phyloP scores from a whole-genome alignment of 164 flowering plant species.

The Liriodendron chinense region DNA sequence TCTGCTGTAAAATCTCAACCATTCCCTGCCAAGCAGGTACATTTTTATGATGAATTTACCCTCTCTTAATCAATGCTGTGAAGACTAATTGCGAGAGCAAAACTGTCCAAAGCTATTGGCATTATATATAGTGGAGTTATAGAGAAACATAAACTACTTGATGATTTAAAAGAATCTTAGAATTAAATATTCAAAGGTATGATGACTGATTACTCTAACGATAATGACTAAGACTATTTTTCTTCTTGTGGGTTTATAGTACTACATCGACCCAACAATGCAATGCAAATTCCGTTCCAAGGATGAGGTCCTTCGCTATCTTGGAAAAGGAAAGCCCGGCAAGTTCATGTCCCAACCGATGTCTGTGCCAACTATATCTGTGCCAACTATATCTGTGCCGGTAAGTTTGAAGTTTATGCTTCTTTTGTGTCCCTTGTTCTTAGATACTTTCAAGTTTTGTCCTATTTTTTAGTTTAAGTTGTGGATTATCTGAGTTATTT shows the following conservation, averaged over 20 bases:
- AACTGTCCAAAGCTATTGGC: too few species aligned
- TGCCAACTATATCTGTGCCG: constrained; percentile 10
- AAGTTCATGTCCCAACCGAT: constrained; percentile 2
- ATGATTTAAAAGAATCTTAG: background rate
- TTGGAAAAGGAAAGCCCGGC: constrained; percentile 5
- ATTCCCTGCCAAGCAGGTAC: too few species aligned
- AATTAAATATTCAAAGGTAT: background rate
- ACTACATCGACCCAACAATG: constrained; percentile 21
- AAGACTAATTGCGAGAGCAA: too few species aligned
- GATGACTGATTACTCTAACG: background rate
- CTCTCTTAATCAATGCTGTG: too few species aligned
- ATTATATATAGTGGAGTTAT: too few species aligned
- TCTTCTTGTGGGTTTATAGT: constrained; percentile 22
- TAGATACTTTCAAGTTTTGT: background rate
- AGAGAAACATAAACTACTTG: too few species aligned
- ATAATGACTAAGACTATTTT: background rate
- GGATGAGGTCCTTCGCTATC: constrained; percentile 24
- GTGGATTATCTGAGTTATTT: background rate
- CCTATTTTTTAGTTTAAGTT: background rate
- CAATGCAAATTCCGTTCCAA: constrained; percentile 35
- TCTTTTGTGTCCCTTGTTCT: background rate
- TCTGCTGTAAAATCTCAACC: too few species aligned
- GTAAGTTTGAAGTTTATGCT: constrained; percentile 20
- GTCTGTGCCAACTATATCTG: background rate
- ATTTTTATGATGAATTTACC: too few species aligned